Base-by-base conservation (phyloP, 2,329 filamentous ascomycete species). In the Fusarium equiseti region DNA sequence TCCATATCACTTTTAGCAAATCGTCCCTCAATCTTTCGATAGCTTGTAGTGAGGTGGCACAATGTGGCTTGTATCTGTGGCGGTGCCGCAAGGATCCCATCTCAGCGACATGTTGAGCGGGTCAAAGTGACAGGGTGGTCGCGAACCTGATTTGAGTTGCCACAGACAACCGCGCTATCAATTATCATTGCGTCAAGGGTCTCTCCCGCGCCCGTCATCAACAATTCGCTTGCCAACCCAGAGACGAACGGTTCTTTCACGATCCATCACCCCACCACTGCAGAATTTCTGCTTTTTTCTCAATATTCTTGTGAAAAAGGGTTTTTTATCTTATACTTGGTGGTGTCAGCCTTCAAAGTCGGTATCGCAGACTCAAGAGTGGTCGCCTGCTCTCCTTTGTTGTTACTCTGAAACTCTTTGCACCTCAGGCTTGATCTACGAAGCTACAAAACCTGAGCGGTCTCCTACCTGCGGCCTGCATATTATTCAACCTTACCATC, bases 101-200 rank as follows among this genome's bases (percentile, higher is more conserved):
- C 31, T 48, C 31, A 51, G 35, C 31, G 24, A 27, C 24, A 20
- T 22, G 13, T 29, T 18, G 24, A 57, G 48, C 24, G 61, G 58
- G 73, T 76, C 74, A 71, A 71, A 72, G 63, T 72, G 68, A 70
- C 72, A 74, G 56, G 72, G 66, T 32, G 59, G 29, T 59, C 57
- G 20, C 51, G 46, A 61, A 46, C 59, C 55, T 68, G 62, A 54
- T 66, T 73, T 59, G 66, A 73, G 79, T 81, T 81, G 80, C 80
- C 79, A 81, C 80, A 80, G 79, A 81, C 77, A 80, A 79, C 78
- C 70, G 71, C 71, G 71, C 77, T 77, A 75, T 67, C 52, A 55
- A 48, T 48, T 57, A 63, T 71, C 59, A 74, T 76, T 79, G 77
- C 78, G 77, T 78, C 79, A 79, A 77, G 76, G 75, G 72, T 75